Evolutionary conservation across 352 stramenopile species (phyloP).

Genomic region (Phytophthora idaei): DNA sequence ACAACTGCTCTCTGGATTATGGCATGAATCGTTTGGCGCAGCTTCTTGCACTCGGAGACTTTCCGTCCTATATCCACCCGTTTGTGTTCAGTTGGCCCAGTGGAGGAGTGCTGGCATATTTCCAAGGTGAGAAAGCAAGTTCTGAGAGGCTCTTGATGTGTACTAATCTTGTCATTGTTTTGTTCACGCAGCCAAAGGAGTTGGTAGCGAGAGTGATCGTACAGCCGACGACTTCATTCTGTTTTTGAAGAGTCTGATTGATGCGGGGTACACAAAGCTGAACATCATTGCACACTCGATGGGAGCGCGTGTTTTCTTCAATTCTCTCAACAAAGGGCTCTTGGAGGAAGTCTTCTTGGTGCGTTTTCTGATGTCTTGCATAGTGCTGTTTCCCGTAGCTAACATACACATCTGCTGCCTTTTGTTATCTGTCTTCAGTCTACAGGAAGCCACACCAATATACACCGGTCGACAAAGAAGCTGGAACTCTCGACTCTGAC

Average conservation of each 20-base stretch:
- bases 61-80: constrained; percentile 68
- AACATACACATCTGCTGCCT: not conserved
- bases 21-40: constrained; percentile 63
- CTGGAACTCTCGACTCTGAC: constrained; percentile 64
- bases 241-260: constrained; percentile 67
- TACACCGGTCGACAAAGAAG: constrained; percentile 10
- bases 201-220: constrained; percentile 51
- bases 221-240: constrained; percentile 47
- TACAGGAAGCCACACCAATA: constrained; percentile 20
- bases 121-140: constrained; percentile 39
- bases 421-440: constrained; percentile 9
- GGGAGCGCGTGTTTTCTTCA: constrained; percentile 67
- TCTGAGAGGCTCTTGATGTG: not conserved
- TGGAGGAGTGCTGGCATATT: constrained; percentile 63
- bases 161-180: not conserved
- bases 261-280: constrained; percentile 63
- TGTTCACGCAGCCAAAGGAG: constrained; percentile 35
- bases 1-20: constrained; percentile 78
- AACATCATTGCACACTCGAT: constrained; percentile 77
- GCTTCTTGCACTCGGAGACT: constrained; percentile 67
- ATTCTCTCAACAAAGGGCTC: constrained; percentile 45
- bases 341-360: constrained; percentile 56
- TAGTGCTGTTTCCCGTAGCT: not conserved
- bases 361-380: constrained; percentile 4
- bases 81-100: constrained; percentile 82